Conservation (phyloP, 2,329 filamentous ascomycete species). For the Pseudogymnoascus sp. region DNA sequence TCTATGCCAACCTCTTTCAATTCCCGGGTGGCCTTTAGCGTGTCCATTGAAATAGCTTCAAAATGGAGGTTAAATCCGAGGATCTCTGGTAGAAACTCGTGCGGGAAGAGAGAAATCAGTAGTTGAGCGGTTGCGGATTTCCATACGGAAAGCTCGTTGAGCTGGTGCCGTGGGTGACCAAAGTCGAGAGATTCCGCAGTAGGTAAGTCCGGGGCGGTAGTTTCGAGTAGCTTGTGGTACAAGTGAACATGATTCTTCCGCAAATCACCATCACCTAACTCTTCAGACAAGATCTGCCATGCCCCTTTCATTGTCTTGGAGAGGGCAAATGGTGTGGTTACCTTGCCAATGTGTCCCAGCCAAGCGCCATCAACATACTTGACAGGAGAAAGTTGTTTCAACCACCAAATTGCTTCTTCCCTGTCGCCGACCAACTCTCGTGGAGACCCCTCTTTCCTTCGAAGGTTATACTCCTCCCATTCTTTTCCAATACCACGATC, state of each 20-base stretch:
- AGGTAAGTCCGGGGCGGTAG: constrained; percentile 22
- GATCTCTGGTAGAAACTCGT: constrained; percentile 44
- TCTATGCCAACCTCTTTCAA: constrained; percentile 37
- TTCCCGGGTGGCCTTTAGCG: constrained; percentile 36
- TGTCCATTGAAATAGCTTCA: constrained; percentile 35
- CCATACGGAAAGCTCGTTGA: constrained; percentile 28
- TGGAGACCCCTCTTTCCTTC: constrained; percentile 27
- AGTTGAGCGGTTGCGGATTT: constrained; percentile 39
- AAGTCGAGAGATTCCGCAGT: constrained; percentile 15
- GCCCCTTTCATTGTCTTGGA: constrained; percentile 34
- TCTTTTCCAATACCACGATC: constrained; percentile 29
- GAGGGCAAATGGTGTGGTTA: constrained; percentile 36
- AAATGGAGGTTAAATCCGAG: constrained; percentile 45
- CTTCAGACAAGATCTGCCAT: constrained; percentile 45
- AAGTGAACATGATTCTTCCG: constrained; percentile 38
- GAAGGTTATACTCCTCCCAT: constrained; percentile 20
- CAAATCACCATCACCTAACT: constrained; percentile 42
- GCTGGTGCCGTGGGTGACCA: constrained; percentile 14
- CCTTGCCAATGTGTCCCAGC: constrained; percentile 39
- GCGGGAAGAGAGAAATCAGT: constrained; percentile 40
- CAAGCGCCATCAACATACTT: constrained; percentile 44
- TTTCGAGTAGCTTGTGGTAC: constrained; percentile 27
- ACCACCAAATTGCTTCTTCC: constrained; percentile 33
- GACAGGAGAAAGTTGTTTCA: constrained; percentile 35
- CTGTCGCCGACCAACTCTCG: constrained; percentile 32